Evolutionary conservation across 129 eudicot genomes (phyloP).

Genomic region (Centrapalus pauciflorus): DNA sequence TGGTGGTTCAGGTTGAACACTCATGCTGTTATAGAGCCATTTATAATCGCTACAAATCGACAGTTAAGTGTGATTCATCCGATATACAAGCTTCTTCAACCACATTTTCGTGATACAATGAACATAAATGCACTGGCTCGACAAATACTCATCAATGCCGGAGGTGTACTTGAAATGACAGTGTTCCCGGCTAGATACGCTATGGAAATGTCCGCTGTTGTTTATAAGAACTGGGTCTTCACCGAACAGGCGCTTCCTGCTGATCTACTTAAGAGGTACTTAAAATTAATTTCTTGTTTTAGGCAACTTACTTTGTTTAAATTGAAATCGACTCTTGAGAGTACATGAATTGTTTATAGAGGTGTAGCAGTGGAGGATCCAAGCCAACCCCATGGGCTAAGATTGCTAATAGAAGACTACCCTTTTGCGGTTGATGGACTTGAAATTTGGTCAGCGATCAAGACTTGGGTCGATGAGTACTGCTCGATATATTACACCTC

Average conservation of each 20-base stretch:
- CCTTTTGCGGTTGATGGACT: slow-evolving; percentile 56
- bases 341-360: slow-evolving; percentile 5
- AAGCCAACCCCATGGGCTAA: slow-evolving; percentile 33
- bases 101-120: slow-evolving; percentile 88
- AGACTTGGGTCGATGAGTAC: slow-evolving; percentile 42
- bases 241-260: slow-evolving; percentile 74
- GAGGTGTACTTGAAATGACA: slow-evolving; percentile 70
- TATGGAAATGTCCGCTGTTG: slow-evolving; percentile 71
- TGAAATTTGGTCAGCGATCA: slow-evolving; percentile 52
- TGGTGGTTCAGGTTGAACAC: slow-evolving; percentile 70
- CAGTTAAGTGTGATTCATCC: slow-evolving; percentile 84
- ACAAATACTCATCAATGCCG: slow-evolving; percentile 73
- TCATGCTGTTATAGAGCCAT: slow-evolving; percentile 89
- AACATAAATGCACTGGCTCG: slow-evolving; percentile 81
- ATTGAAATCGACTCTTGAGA: too few species aligned
- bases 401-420: slow-evolving; percentile 44
- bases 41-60: slow-evolving; percentile 71
- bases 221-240: slow-evolving; percentile 72
- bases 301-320: neutral
- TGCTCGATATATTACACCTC: slow-evolving; percentile 36
- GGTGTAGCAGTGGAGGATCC: slow-evolving; percentile 47
- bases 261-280: slow-evolving; percentile 73
- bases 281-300: neutral
- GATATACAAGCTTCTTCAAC: slow-evolving; percentile 73
- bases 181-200: slow-evolving; percentile 73